phyloP scores from a whole-genome alignment of 352 stramenopile species.

The Phytophthora litchii region DNA sequence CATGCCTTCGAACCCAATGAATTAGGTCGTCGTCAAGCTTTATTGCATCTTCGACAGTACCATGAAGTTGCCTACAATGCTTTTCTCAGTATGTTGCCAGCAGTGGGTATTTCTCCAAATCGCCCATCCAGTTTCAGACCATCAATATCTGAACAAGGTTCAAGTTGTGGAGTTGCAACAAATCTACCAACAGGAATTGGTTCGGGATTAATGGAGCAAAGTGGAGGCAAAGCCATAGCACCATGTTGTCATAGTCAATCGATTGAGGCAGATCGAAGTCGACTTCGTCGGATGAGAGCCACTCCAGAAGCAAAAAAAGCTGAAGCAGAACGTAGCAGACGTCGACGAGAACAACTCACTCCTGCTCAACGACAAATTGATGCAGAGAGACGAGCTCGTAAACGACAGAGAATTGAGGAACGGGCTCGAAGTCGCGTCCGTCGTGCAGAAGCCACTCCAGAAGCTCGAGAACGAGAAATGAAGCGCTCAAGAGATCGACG shows the following conservation, averaged over 20 bases:
- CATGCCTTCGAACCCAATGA: conserved; percentile 71
- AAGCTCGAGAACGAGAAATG: conserved; percentile 55
- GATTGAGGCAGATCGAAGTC: conserved; percentile 65
- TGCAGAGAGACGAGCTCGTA: conserved; percentile 63
- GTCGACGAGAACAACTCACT: conserved; percentile 64
- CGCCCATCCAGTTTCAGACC: neutral
- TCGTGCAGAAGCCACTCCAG: conserved; percentile 50
- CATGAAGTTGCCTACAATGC: conserved; percentile 61
- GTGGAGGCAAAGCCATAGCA: neutral
- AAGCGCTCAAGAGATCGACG: conserved; percentile 65
- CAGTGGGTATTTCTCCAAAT: conserved; percentile 19
- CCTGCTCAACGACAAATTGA: conserved; percentile 69
- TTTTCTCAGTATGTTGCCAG: conserved; percentile 56
- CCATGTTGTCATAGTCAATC: conserved; percentile 32
- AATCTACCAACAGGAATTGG: neutral
- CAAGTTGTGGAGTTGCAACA: neutral
- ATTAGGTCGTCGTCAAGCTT: conserved; percentile 57
- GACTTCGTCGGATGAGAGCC: conserved; percentile 50
- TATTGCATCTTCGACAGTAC: conserved; percentile 65
- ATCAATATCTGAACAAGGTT: neutral
- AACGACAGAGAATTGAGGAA: conserved; percentile 59
- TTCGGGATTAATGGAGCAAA: neutral
- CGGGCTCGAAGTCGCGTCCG: conserved; percentile 52
- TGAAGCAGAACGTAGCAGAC: conserved; percentile 63
- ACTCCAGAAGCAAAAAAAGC: conserved; percentile 51